A percentile compares a stretch with the other conserved stretches of the same genome.
Conservation (phyloP, 2,329 filamentous ascomycete genomes). For the Colletotrichum coccodes region DNA sequence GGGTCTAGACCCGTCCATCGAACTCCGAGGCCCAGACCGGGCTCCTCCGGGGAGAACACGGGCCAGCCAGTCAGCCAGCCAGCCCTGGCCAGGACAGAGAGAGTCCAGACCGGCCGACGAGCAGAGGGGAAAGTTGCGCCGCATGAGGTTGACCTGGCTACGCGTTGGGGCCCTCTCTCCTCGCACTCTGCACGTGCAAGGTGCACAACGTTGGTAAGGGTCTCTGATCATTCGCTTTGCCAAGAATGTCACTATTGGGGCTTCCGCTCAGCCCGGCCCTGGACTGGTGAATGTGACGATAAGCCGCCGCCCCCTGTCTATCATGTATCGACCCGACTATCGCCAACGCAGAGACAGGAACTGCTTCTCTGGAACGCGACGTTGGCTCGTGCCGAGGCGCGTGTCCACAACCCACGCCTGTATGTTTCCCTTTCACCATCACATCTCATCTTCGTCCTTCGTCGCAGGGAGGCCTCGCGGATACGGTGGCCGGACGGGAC, state of each 20-base stretch:
- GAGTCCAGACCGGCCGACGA: background rate
- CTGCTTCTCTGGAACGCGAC: background rate
- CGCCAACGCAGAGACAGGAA: background rate
- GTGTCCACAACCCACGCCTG: background rate
- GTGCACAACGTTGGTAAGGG: too few relatives aligned
- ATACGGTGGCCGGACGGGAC: background rate
- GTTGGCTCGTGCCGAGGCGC: too few relatives aligned
- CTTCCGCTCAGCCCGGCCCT: background rate
- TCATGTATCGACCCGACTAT: background rate
- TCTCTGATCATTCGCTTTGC: background rate
- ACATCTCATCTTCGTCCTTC: background rate
- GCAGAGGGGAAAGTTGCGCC: background rate
- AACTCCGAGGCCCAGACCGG: background rate
- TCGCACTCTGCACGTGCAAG: too few relatives aligned
- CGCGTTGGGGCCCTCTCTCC: background rate
- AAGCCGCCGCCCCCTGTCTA: too few relatives aligned
- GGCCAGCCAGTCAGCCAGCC: background rate
- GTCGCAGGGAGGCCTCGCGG: background rate
- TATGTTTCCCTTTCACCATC: background rate
- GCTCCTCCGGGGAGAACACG: background rate
- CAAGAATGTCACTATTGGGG: background rate
- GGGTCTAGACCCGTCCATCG: background rate
- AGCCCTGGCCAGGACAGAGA: background rate
- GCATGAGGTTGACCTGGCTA: background rate
- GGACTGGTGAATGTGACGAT: background rate